These are phyloP conservation scores for Colletotrichum somersetense DNA, from an alignment of 2,329 filamentous ascomycete genomes.

Conservation along the genomic window DNA sequence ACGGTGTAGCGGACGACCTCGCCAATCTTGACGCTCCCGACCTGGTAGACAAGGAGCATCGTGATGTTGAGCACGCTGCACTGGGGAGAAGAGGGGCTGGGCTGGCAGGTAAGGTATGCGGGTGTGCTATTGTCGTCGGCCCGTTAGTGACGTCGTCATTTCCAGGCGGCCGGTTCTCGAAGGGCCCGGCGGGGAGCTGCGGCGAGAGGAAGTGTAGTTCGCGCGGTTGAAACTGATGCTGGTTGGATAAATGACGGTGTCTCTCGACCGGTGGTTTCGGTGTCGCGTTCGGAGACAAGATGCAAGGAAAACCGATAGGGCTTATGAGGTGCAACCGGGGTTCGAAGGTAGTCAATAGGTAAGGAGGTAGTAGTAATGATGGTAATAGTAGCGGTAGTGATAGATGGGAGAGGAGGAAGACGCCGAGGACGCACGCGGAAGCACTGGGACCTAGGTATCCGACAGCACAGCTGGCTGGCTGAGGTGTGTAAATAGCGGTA, in stretches of 20 bases:
- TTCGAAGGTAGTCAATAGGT: background rate
- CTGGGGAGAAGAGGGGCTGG: slow-evolving; percentile 2
- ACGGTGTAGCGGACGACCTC: slow-evolving; percentile 93
- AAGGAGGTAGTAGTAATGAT: background rate
- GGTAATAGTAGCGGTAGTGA: background rate
- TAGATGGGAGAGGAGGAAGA: slow-evolving; percentile 3
- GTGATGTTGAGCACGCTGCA: slow-evolving; percentile 42
- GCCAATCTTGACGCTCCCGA: slow-evolving; percentile 92
- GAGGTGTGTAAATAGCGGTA: slow-evolving; percentile 7
- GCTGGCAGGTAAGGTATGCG: background rate
- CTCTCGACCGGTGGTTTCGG: slow-evolving; percentile 14
- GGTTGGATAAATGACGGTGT: background rate
- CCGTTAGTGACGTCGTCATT: slow-evolving; percentile 33
- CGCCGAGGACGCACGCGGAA: background rate
- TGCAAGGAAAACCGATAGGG: slow-evolving; percentile 12
- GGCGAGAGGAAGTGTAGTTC: background rate
- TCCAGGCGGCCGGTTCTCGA: slow-evolving; percentile 20
- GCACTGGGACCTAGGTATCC: background rate
- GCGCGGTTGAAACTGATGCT: slow-evolving; percentile 3
- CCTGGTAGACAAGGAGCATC: slow-evolving; percentile 94
- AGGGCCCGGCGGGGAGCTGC: slow-evolving; percentile 1
- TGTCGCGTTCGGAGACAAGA: slow-evolving; percentile 26
- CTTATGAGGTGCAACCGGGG: slow-evolving; percentile 25
- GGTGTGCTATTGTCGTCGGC: slow-evolving; percentile 27
- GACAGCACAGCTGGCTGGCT: background rate